phyloP scores from a whole-genome alignment of 805 yeast species.

The Cyberlindnera suaveolens region DNA sequence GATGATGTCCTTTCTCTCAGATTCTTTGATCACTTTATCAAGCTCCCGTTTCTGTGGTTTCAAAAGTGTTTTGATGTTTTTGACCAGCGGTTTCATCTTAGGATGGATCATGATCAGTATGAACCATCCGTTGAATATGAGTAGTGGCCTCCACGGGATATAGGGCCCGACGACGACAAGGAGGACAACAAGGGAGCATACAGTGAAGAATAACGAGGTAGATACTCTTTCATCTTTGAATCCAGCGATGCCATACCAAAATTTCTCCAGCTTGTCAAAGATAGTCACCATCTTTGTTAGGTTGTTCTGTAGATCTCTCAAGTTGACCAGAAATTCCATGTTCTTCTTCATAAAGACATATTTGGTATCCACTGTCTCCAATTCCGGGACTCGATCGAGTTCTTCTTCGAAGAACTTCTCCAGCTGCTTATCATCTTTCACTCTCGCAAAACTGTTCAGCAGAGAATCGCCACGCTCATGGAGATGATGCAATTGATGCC shows the following conservation, averaged over 20 bases:
- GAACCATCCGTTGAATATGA: constrained; percentile 55
- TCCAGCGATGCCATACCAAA: constrained; percentile 57
- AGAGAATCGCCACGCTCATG: constrained; percentile 45
- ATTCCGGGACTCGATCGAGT: constrained; percentile 18
- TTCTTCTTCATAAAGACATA: constrained; percentile 24
- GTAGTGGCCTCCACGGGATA: constrained; percentile 59
- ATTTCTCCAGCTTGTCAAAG: constrained; percentile 45
- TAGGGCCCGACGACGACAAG: constrained; percentile 40
- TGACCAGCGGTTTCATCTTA: constrained; percentile 26
- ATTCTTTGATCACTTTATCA: constrained; percentile 28
- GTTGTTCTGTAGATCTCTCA: constrained; percentile 68
- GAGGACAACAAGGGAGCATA: constrained; percentile 32
- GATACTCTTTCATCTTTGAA: constrained; percentile 65
- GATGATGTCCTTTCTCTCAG: constrained; percentile 47
- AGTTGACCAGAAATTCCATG: constrained; percentile 43
- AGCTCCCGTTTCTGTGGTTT: constrained; percentile 25
- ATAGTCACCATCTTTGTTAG: constrained; percentile 47
- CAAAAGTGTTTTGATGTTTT: constrained; percentile 16
- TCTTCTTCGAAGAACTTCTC: constrained; percentile 2
- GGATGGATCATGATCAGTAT: constrained; percentile 56
- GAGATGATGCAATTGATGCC: constrained; percentile 37
- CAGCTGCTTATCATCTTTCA: constrained; percentile 16
- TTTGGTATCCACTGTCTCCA: constrained; percentile 17
- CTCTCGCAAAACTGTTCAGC: constrained; percentile 32
- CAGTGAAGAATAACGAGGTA: constrained; percentile 48